These are phyloP conservation scores for Corrigiola litoralis DNA, from an alignment of 179 eudicot genomes.

Conservation along the genomic window DNA sequence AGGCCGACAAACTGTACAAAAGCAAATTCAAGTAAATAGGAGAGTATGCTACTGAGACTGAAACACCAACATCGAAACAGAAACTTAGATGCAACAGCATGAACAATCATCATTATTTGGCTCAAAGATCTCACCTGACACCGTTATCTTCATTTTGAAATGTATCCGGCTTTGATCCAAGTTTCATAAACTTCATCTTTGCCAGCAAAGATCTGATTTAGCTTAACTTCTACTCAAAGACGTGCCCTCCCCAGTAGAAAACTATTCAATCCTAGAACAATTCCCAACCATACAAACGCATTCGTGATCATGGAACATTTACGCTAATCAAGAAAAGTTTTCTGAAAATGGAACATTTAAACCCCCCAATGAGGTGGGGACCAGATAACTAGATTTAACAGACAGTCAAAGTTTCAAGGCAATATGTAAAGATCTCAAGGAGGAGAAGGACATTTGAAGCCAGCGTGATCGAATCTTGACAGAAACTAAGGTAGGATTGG, in stretches of 20 bases:
- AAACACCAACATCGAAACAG: not conserved
- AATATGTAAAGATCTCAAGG: constrained; percentile 40
- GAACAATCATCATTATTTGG: not conserved
- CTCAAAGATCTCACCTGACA: constrained; percentile 53
- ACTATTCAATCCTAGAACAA: constrained; percentile 29
- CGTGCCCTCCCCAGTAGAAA: constrained; percentile 27
- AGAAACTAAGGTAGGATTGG: constrained; percentile 27
- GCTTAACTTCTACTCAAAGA: constrained; percentile 19
- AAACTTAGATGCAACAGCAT: not conserved
- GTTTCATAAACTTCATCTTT: constrained; percentile 98
- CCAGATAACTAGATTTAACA: constrained; percentile 40
- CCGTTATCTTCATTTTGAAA: constrained; percentile 69
- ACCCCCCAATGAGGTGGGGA: constrained; percentile 40
- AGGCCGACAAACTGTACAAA: not conserved
- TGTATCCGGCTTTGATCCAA: constrained; percentile 86
- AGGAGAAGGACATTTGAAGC: constrained; percentile 36
- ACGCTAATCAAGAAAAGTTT: constrained; percentile 27
- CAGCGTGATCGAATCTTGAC: constrained; percentile 49
- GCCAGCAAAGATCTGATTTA: constrained; percentile 28
- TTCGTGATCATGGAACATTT: constrained; percentile 31
- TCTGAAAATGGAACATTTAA: constrained; percentile 29
- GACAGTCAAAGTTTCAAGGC: constrained; percentile 32
- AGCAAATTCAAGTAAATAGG: not conserved
- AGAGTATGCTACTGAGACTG: not conserved
- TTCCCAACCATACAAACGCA: constrained; percentile 23